Percentiles rank a stretch among this genome's conserved stretches.
These are phyloP conservation scores for Solanum sejunctum DNA, from an alignment of 257 asterid genomes.

Conservation along the genomic window DNA sequence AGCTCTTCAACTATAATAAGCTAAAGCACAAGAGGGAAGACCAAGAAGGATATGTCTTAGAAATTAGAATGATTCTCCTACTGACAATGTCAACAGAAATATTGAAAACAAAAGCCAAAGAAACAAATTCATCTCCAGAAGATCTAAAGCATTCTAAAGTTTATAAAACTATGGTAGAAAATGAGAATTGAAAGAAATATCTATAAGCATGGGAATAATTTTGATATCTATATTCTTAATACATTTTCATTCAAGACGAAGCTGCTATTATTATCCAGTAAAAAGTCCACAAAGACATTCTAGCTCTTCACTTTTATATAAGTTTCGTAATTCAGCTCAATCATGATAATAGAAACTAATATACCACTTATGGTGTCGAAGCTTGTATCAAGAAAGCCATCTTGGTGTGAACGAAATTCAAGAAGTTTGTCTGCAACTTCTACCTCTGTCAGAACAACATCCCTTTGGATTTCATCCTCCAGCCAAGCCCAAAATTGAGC, in stretches of 20 bases:
- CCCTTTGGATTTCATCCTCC: constrained; percentile 60
- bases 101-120: not conserved
- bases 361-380: constrained; percentile 98
- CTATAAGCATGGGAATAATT: not conserved
- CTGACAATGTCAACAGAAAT: not conserved
- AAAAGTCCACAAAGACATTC: not conserved
- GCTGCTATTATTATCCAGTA: not conserved
- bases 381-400: constrained; percentile 83
- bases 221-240: not conserved
- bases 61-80: not conserved
- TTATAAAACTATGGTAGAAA: not conserved
- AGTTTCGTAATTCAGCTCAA: not conserved
- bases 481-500: constrained; percentile 95
- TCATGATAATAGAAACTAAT: constrained; percentile 1
- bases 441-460: constrained; percentile 57
- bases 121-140: not conserved
- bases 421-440: constrained; percentile 78
- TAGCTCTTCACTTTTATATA: not conserved
- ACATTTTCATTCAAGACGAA: not conserved
- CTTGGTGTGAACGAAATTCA: constrained; percentile 79
- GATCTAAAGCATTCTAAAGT: not conserved
- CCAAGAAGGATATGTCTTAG: not conserved
- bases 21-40: not conserved
- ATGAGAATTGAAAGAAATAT: not conserved
- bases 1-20: not conserved